phyloP scores from a whole-genome alignment of 225 moss, liverwort and hornwort genomes.

The Sphagnum contortum region DNA sequence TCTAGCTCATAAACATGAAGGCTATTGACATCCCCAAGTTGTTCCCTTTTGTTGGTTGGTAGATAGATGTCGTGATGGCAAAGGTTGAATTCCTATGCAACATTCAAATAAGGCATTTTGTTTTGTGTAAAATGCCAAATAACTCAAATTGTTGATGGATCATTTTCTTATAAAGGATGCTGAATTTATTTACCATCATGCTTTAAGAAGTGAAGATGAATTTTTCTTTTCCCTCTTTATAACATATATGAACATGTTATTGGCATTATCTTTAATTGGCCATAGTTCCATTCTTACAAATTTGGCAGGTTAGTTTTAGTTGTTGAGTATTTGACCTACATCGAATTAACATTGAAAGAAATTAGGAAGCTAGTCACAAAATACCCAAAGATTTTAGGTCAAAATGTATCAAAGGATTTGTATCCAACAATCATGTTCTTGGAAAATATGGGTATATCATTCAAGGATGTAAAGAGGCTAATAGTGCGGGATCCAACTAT shows the following conservation, averaged over 20 bases:
- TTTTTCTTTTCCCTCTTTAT: neutral
- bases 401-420: constrained; percentile 29
- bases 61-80: constrained; percentile 43
- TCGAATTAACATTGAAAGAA: constrained; percentile 36
- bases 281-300: constrained; percentile 31
- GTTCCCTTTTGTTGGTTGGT: constrained; percentile 31
- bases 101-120: constrained; percentile 27
- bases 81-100: constrained; percentile 53
- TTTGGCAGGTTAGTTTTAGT: constrained; percentile 29
- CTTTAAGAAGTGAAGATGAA: no score
- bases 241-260: constrained; percentile 24
- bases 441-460: constrained; percentile 23
- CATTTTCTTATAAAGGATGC: no score
- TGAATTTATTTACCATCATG: no score
- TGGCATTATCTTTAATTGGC: constrained; percentile 35
- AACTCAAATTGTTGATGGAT: no score
- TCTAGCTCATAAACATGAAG: constrained; percentile 52
- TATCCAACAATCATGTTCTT: constrained; percentile 18
- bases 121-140: neutral
- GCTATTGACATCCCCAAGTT: constrained; percentile 40
- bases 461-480: constrained; percentile 38
- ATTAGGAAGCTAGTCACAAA: constrained; percentile 49
- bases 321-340: constrained; percentile 37
- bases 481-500: constrained; percentile 44
- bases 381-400: constrained; percentile 40